Evolutionary conservation across 768 basidiomycete species (phyloP).

Genomic region (Suillus cothurnatus): DNA sequence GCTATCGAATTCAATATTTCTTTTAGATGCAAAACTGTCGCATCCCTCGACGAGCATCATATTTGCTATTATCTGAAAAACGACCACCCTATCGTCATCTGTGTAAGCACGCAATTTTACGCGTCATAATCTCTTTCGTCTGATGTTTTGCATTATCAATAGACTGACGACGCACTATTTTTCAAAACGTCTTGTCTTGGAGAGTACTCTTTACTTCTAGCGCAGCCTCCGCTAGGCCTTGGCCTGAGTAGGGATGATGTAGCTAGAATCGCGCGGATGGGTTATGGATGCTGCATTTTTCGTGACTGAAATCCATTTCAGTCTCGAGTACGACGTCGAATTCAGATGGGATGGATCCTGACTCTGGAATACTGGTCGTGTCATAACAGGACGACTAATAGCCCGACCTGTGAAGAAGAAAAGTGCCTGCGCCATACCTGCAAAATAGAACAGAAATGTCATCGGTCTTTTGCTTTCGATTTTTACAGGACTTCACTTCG

Average conservation of each 20-base stretch:
- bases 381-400: too few relatives aligned
- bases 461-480: too few relatives aligned
- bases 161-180: slow-evolving; percentile 84
- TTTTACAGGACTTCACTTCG: too few relatives aligned
- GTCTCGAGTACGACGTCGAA: background rate
- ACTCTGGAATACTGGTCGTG: too few relatives aligned
- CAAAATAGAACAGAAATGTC: too few relatives aligned
- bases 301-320: background rate
- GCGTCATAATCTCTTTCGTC: slow-evolving; percentile 3
- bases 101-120: slow-evolving; percentile 44
- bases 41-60: slow-evolving; percentile 68
- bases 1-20: background rate
- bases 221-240: slow-evolving; percentile 68
- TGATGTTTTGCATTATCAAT: slow-evolving; percentile 2
- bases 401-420: too few relatives aligned
- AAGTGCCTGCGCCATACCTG: too few relatives aligned
- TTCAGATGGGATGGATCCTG: too few relatives aligned
- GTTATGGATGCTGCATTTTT: slow-evolving; percentile 43
- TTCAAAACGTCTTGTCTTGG: slow-evolving; percentile 74
- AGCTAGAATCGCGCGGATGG: slow-evolving; percentile 57
- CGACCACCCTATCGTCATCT: slow-evolving; percentile 73
- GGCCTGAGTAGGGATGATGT: slow-evolving; percentile 66
- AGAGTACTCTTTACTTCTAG: slow-evolving; percentile 82
- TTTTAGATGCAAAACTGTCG: slow-evolving; percentile 68
- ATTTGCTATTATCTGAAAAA: slow-evolving; percentile 64